Base-by-base conservation (phyloP, 1,139 yeast species). In the Pichia sp. region DNA sequence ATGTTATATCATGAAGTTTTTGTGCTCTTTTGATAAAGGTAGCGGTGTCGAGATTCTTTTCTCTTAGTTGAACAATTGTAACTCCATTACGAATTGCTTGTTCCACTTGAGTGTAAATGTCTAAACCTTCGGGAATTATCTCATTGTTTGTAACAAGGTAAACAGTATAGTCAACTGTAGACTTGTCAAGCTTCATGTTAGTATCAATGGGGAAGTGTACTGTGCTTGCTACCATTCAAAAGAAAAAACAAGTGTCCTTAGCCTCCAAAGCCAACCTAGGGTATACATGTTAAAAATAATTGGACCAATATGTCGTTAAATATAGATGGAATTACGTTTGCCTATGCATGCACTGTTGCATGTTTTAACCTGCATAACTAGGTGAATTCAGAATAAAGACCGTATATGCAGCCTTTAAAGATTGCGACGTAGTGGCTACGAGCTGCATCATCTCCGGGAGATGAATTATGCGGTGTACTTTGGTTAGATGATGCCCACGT, bases 91-190 rank as follows among this genome's bases (percentile, higher is more conserved):
- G 61, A 28, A 86, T 63, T 0, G 94, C 75, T 21, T 62, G 66
- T 46, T 70, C 67, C 5, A 87, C 78, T 47, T 80, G 87, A 3
- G 65, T 66, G 26, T 71, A 54, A 39, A 86, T 68, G 1, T 82
- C 72, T 27, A 71, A 60, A 14, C 77, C 72, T 33, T 63, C 64
- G 1, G 95, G 94, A 27, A 85, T 64, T 76, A 85, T 72, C 23
- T 77, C 71, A 22, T 88, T 74, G 57, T 85, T 93, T 1, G 96
- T 86, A 22, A 86, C 96, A 46, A 86, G 62, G 51, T 86, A 86
- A 8, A 84, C 58, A 0, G 81, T 62, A 49, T 81, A 80, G 51
- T 84, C 87, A 5, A 37, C 19, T 6, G 6, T 14, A 14, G 27
- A 14, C 16, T 25, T 25, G 16, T 25, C 27, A 25, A 25, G 8